Percentiles rank a stretch among this genome's conserved stretches.
phyloP scores from a whole-genome alignment of 1,139 yeast genomes.

The Candida freyschussii region DNA sequence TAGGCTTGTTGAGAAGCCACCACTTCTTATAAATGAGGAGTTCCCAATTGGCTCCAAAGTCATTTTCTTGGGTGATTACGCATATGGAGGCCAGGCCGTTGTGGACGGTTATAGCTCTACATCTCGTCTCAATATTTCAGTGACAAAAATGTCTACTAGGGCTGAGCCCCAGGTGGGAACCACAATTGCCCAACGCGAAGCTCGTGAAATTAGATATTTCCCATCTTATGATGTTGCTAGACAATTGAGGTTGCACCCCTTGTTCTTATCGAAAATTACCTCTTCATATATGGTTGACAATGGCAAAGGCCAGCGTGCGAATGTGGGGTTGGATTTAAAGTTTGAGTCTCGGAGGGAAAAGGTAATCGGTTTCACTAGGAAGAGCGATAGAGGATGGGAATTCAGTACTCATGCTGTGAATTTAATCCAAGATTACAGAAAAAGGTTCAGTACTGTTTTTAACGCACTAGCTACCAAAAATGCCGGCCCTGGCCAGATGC shows the following conservation, averaged over 20 bases:
- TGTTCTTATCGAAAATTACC: constrained; percentile 72
- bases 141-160: constrained; percentile 45
- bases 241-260: constrained; percentile 51
- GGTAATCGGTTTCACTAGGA: constrained; percentile 82
- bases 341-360: constrained; percentile 75
- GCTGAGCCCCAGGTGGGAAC: constrained; percentile 63
- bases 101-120: constrained; percentile 57
- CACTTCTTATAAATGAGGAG: constrained; percentile 76
- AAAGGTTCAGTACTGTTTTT: constrained; percentile 60
- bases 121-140: constrained; percentile 47
- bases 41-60: constrained; percentile 71
- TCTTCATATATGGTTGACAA: constrained; percentile 63
- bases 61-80: constrained; percentile 82
- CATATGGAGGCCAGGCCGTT: constrained; percentile 81
- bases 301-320: constrained; percentile 47
- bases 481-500: constrained; percentile 33
- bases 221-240: constrained; percentile 67
- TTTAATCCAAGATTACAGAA: constrained; percentile 57
- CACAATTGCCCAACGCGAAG: constrained; percentile 54
- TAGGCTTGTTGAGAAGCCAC: constrained; percentile 68
- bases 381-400: constrained; percentile 72
- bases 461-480: constrained; percentile 28
- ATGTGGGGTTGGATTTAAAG: constrained; percentile 82
- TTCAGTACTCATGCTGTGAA: constrained; percentile 72
- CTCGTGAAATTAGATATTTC: constrained; percentile 49